These are phyloP conservation scores for Neoarthrinium moseri DNA, from an alignment of 2,329 filamentous ascomycete species.

Conservation along the genomic window DNA sequence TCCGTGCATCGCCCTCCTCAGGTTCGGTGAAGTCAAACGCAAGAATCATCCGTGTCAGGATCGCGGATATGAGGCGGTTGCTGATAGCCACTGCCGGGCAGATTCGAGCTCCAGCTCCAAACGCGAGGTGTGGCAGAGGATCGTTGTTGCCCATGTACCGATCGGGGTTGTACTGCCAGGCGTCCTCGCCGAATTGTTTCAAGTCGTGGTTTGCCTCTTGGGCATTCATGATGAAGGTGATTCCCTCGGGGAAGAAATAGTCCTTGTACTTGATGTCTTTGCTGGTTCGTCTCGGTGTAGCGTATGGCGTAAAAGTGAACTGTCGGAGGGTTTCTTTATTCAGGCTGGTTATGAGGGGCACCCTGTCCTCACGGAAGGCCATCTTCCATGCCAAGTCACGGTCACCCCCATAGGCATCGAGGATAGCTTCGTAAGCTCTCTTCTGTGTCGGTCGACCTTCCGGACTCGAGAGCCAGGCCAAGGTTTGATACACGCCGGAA, in stretches of 20 bases:
- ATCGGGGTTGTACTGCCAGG: constrained; percentile 17
- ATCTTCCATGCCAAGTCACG: constrained; percentile 18
- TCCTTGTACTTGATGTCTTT: constrained; percentile 15
- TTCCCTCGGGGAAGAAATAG: constrained; percentile 19
- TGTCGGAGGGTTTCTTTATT: constrained; percentile 21
- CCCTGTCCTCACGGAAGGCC: constrained; percentile 22
- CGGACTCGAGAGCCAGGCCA: constrained; percentile 19
- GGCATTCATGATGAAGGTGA: constrained; percentile 23
- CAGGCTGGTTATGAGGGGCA: constrained; percentile 17
- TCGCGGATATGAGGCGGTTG: constrained; percentile 20
- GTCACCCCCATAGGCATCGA: constrained; percentile 18
- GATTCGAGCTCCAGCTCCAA: constrained; percentile 19
- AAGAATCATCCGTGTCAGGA: constrained; percentile 15
- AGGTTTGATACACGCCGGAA: constrained; percentile 17
- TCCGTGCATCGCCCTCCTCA: constrained; percentile 7
- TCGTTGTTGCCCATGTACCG: constrained; percentile 16
- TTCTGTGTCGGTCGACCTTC: constrained; percentile 16
- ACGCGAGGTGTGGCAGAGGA: constrained; percentile 19
- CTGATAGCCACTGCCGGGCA: constrained; percentile 21
- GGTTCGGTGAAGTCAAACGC: constrained; percentile 16
- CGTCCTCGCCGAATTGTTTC: constrained; percentile 18
- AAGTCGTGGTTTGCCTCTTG: constrained; percentile 21
- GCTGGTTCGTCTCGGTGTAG: constrained; percentile 15
- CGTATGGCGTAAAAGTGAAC: constrained; percentile 19
- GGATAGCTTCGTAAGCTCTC: constrained; percentile 14